Percentiles rank a stretch among this genome's conserved stretches.
Conservation (phyloP, 1,284 basidiomycete genomes). For the Leccinum fuscescens region DNA sequence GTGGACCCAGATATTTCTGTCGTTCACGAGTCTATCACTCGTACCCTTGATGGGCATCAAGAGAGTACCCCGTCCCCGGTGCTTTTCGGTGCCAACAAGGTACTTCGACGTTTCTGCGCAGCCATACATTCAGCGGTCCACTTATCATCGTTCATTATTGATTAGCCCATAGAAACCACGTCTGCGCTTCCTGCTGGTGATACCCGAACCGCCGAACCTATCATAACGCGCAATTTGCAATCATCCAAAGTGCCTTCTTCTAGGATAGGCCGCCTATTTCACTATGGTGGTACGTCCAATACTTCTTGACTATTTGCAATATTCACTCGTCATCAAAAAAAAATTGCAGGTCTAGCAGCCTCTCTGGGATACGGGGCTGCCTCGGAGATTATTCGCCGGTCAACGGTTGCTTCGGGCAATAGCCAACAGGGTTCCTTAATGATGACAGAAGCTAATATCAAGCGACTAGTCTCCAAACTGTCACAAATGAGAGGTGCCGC, state of each 20-base stretch:
- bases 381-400: constrained; percentile 55
- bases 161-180: constrained; percentile 10
- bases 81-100: constrained; percentile 2
- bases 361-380: constrained; percentile 72
- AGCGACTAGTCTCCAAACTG: constrained; percentile 87
- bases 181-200: neutral
- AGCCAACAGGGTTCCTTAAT: constrained; percentile 54
- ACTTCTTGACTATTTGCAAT: neutral
- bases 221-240: constrained; percentile 50
- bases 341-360: constrained; percentile 62
- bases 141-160: constrained; percentile 1
- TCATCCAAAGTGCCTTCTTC: constrained; percentile 88
- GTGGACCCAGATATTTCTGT: neutral
- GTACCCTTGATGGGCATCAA: neutral
- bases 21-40: neutral
- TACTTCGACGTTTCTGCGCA: neutral
- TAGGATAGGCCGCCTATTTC: constrained; percentile 81
- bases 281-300: constrained; percentile 77
- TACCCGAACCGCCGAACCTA: neutral
- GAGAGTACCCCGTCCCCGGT: neutral
- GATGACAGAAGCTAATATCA: constrained; percentile 88
- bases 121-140: neutral
- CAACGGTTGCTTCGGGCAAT: constrained; percentile 35
- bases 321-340: neutral
- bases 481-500: constrained; percentile 96